A percentile compares a stretch with the other conserved stretches of the same genome.
Conservation (phyloP, 257 asterid genomes). For the Nemophila menziesii region DNA sequence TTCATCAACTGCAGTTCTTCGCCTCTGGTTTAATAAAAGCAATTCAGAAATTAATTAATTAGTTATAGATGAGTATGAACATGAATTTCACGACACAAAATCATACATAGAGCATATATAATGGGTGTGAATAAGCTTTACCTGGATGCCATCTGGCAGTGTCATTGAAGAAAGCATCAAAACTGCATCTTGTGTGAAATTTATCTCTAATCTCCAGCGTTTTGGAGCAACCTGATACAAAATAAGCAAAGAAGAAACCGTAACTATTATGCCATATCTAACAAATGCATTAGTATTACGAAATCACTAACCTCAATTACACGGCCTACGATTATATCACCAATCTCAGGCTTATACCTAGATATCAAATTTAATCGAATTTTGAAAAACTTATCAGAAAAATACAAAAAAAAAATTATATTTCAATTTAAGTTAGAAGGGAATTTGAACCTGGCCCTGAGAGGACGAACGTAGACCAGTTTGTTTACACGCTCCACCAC, state of each 20-base stretch:
- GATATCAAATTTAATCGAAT: slow-evolving; percentile 1
- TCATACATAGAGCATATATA: too few species aligned
- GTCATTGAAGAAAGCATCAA: slow-evolving; percentile 94
- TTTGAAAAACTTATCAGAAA: background rate
- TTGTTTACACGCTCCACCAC: slow-evolving; percentile 92
- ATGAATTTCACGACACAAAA: background rate
- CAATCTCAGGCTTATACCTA: slow-evolving; percentile 92
- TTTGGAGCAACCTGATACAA: slow-evolving; percentile 65
- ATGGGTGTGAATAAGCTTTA: slow-evolving; percentile 5
- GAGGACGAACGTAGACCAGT: slow-evolving; percentile 72
- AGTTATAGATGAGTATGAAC: background rate
- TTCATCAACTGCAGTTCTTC: slow-evolving; percentile 88
- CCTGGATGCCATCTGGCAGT: slow-evolving; percentile 97
- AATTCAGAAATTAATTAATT: background rate
- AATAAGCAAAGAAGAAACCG: background rate
- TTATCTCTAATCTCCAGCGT: slow-evolving; percentile 92
- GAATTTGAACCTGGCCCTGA: slow-evolving; percentile 57
- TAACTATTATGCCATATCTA: background rate
- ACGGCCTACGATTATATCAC: slow-evolving; percentile 90
- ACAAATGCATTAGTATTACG: background rate
- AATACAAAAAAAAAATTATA: slow-evolving; percentile 1
- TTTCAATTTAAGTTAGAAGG: background rate
- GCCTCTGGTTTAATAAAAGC: slow-evolving; percentile 46
- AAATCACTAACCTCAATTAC: slow-evolving; percentile 56
- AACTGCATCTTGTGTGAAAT: slow-evolving; percentile 83